Evolutionary conservation across 495 filamentous ascomycete genomes (phyloP), one percentile per base, ranked within the genome.

Genomic region (Parathielavia appendiculata): DNA sequence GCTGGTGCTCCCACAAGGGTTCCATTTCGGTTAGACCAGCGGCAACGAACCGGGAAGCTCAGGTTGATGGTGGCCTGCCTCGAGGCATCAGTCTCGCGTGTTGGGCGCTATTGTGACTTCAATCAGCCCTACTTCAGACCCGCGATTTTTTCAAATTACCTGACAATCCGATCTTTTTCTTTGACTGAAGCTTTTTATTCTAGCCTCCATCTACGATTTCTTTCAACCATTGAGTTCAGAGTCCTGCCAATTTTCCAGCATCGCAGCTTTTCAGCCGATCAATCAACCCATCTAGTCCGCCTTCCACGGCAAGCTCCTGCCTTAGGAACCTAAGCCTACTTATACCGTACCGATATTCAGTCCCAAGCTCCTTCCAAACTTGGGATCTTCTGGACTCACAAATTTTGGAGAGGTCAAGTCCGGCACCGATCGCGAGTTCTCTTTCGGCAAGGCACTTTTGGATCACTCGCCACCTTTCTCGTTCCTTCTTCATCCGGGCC

Each of bases 321-420:
- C 60, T 54, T 12, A 54, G 32, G n/a, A 44, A 26, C 26, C 6
- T 30, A 30, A 6, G 26, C 26, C 26, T 30, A 30, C 6, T 30
- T 30, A 30, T 30, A 3, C 26, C 6, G 6, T 30, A 16, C 51
- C 22, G 19, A 38, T 35, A 16, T 32, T 52, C 43, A n/a, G 14
- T 38, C 50, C 41, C 49, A 39, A 39, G 59, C 51, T 55, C 60
- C 51, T 61, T 62, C 59, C 55, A 19, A 44, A n/a, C 17, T 13
- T 41, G 17, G 47, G 11, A 8, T 61, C 19, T 32, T 12, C 30
- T n/a, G 8, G 14, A 32, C 4, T 0, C 32, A 8, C 30, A 11
- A 30, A 22, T 62, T 45, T 61, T 58, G 41, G 54, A 58, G 50
- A 53, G 19, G 9, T 57, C 8, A 20, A 16, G 19, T 32, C 13